phyloP scores from a whole-genome alignment of 2,329 filamentous ascomycete genomes.

The Penicillium sp. region DNA sequence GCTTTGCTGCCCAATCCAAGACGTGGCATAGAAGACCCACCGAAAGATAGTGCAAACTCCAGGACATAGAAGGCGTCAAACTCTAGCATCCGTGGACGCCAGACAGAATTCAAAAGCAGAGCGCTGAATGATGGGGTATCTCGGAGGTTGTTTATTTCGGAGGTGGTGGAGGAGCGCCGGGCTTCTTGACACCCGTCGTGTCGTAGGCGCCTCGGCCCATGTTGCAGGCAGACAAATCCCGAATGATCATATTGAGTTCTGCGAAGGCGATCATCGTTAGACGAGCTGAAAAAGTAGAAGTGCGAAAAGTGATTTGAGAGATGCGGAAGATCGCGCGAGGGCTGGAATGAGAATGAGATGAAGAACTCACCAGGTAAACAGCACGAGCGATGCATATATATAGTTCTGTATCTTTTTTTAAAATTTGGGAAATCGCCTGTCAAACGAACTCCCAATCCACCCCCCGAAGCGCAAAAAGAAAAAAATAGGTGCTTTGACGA shows the following conservation, averaged over 20 bases:
- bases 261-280: slow-evolving; percentile 30
- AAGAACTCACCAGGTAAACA: slow-evolving; percentile 21
- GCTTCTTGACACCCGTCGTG: slow-evolving; percentile 50
- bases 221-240: slow-evolving; percentile 41
- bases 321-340: slow-evolving; percentile 5
- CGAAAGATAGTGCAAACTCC: slow-evolving; percentile 23
- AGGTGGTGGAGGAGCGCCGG: slow-evolving; percentile 42
- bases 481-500: slow-evolving; percentile 21
- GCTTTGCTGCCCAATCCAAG: slow-evolving; percentile 21
- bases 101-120: slow-evolving; percentile 18
- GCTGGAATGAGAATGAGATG: slow-evolving; percentile 13
- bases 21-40: slow-evolving; percentile 20
- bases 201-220: slow-evolving; percentile 51
- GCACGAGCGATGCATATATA: slow-evolving; percentile 22
- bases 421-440: slow-evolving; percentile 7
- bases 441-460: slow-evolving; percentile 24
- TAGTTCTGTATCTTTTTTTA: neutral
- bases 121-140: slow-evolving; percentile 19
- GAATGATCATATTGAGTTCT: slow-evolving; percentile 40
- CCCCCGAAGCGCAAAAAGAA: slow-evolving; percentile 16
- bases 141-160: slow-evolving; percentile 30
- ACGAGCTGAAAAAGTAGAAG: slow-evolving; percentile 4
- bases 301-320: neutral
- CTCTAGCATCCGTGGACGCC: slow-evolving; percentile 24
- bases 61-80: slow-evolving; percentile 25